These are phyloP conservation scores for Paramecium sexaurelia DNA, from an alignment of 73 alveolate genomes.

Conservation along the genomic window DNA sequence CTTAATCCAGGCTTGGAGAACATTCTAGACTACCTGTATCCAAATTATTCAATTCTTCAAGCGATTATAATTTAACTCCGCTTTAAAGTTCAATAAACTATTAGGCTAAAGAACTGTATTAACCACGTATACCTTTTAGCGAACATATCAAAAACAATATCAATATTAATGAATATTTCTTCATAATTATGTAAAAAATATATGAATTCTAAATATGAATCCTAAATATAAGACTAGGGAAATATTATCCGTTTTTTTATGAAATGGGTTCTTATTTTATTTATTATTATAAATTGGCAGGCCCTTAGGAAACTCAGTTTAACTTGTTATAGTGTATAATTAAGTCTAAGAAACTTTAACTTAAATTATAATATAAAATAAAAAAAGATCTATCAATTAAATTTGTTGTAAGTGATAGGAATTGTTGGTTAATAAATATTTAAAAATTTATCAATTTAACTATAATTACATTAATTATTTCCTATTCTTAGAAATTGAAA, in stretches of 20 bases:
- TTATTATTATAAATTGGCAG: neutral
- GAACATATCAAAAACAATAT: conserved; percentile 23
- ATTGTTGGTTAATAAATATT: neutral
- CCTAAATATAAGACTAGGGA: neutral
- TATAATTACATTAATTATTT: neutral
- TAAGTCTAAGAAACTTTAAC: neutral
- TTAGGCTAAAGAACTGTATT: neutral
- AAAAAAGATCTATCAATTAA: neutral
- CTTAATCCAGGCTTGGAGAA: neutral
- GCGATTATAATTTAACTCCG: conserved; percentile 6
- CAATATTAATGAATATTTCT: conserved; percentile 23
- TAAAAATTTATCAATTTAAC: neutral
- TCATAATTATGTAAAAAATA: conserved; percentile 26
- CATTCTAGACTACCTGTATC: conserved; percentile 28
- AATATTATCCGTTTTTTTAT: conserved; percentile 16
- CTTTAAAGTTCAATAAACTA: neutral
- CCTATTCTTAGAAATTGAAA: neutral
- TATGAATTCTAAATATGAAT: neutral
- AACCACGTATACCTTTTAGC: neutral
- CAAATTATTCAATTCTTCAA: neutral
- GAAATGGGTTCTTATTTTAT: neutral
- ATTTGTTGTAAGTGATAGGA: neutral
- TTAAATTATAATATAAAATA: neutral
- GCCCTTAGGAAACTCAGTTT: neutral
- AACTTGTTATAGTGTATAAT: neutral